A percentile compares a stretch with the other conserved stretches of the same genome.
These are phyloP conservation scores for Curvularia spicifera DNA, from an alignment of 2,329 filamentous ascomycete species.

Conservation along the genomic window DNA sequence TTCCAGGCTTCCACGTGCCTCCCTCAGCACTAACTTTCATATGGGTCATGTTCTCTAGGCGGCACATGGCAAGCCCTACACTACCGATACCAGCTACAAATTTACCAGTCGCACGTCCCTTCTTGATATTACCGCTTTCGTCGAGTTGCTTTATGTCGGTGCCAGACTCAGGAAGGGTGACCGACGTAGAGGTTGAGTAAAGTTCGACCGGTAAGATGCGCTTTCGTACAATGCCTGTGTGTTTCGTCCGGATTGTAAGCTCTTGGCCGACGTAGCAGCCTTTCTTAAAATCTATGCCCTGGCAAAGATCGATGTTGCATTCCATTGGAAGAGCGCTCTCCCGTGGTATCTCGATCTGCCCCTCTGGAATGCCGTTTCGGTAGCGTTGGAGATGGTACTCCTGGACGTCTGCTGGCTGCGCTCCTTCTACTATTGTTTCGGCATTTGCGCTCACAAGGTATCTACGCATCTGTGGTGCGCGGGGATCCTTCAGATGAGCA, in stretches of 20 bases:
- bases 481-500: constrained; percentile 31
- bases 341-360: constrained; percentile 75
- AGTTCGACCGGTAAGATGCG: constrained; percentile 81
- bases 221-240: constrained; percentile 92
- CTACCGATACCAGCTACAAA: constrained; percentile 82
- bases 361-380: constrained; percentile 81
- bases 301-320: constrained; percentile 84
- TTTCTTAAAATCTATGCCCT: constrained; percentile 89
- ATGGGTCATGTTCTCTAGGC: constrained; percentile 90
- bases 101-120: constrained; percentile 76
- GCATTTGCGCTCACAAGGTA: constrained; percentile 9
- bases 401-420: constrained; percentile 36
- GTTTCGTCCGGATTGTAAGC: constrained; percentile 91
- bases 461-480: constrained; percentile 24
- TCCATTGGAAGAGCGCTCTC: constrained; percentile 83
- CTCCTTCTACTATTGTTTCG: constrained; percentile 6
- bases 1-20: constrained; percentile 63
- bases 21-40: constrained; percentile 72
- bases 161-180: constrained; percentile 50
- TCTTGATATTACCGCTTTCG: constrained; percentile 48
- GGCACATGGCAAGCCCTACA: constrained; percentile 83
- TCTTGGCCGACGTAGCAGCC: constrained; percentile 98
- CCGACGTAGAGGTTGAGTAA: constrained; percentile 54
- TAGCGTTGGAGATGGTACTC: constrained; percentile 80
- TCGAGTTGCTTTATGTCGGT: constrained; percentile 62